These are phyloP conservation scores for Calocybe cyanea DNA, from an alignment of 768 basidiomycete genomes.

Conservation along the genomic window DNA sequence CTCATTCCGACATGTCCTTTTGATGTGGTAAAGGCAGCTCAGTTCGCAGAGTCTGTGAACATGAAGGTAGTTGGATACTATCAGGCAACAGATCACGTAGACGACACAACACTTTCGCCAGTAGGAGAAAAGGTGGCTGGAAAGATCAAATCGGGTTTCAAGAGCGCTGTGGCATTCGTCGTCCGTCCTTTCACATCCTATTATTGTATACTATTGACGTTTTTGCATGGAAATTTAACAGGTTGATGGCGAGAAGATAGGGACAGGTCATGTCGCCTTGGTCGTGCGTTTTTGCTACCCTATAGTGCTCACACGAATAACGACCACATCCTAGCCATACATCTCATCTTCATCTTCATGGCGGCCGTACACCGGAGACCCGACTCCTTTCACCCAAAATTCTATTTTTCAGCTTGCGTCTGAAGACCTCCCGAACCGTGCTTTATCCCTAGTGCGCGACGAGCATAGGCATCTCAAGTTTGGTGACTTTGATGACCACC, in stretches of 20 bases:
- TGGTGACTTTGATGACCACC: slow-evolving; percentile 80
- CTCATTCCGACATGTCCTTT: neutral
- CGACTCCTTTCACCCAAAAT: slow-evolving; percentile 39
- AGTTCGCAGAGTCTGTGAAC: slow-evolving; percentile 51
- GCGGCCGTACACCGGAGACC: slow-evolving; percentile 39
- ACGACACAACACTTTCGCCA: slow-evolving; percentile 57
- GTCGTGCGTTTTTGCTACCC: slow-evolving; percentile 42
- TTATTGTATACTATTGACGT: neutral
- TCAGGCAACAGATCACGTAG: slow-evolving; percentile 64
- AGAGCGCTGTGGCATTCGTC: slow-evolving; percentile 64
- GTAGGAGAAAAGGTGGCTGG: slow-evolving; percentile 62
- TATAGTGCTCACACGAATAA: neutral
- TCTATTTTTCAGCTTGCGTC: slow-evolving; percentile 47
- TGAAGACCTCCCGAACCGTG: slow-evolving; percentile 40
- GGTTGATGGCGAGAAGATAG: slow-evolving; percentile 62
- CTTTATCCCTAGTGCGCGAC: slow-evolving; percentile 47
- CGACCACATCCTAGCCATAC: slow-evolving; percentile 44
- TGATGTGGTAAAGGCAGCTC: slow-evolving; percentile 41
- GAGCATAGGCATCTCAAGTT: slow-evolving; percentile 52
- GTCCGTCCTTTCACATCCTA: slow-evolving; percentile 35
- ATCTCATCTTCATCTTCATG: slow-evolving; percentile 38
- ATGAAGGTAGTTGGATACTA: slow-evolving; percentile 69
- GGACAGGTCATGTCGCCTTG: slow-evolving; percentile 47
- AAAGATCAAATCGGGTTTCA: slow-evolving; percentile 51
- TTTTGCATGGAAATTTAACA: slow-evolving; percentile 20